phyloP scores from a whole-genome alignment of 2,329 filamentous ascomycete species.

The Polytolypa hystricis region DNA sequence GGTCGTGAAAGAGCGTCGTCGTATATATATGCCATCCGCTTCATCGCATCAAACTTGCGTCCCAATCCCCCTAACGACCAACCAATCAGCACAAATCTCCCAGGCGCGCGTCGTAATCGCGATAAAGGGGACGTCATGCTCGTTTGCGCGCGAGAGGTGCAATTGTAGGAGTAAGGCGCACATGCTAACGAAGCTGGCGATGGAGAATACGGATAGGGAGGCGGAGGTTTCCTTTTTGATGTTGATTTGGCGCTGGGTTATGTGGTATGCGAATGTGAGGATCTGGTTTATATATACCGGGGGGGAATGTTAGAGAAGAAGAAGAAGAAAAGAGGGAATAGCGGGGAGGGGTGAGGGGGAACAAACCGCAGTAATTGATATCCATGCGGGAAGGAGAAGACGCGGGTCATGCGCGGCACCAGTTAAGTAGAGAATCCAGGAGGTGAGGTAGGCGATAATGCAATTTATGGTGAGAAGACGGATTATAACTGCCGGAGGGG shows the following conservation, averaged over 20 bases:
- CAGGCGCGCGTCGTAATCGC: too few species aligned
- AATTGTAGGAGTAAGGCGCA: conserved; percentile 56
- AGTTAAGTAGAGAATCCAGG: conserved; percentile 57
- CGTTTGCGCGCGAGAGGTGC: conserved; percentile 51
- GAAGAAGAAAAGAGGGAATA: background rate
- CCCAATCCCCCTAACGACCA: too few species aligned
- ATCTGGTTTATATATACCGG: too few species aligned
- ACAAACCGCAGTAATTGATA: conserved; percentile 61
- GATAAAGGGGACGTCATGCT: conserved; percentile 49
- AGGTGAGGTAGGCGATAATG: conserved; percentile 64
- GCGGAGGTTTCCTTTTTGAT: conserved; percentile 70
- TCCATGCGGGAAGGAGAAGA: conserved; percentile 65
- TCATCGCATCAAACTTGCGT: too few species aligned
- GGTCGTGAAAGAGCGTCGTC: too few species aligned
- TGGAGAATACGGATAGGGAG: conserved; percentile 65
- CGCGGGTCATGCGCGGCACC: conserved; percentile 60
- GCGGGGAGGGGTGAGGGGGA: background rate
- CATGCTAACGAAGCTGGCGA: conserved; percentile 68
- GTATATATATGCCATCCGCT: too few species aligned
- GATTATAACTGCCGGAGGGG: conserved; percentile 63
- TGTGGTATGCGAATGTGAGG: conserved; percentile 62
- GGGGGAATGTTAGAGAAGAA: background rate
- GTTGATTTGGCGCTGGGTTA: conserved; percentile 66
- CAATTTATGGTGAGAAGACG: conserved; percentile 65
- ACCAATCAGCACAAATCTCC: too few species aligned